Percentiles rank a stretch among this genome's conserved stretches.
These are phyloP conservation scores for Ceratocystis colombiana DNA, from an alignment of 2,329 filamentous ascomycete species.

Conservation along the genomic window DNA sequence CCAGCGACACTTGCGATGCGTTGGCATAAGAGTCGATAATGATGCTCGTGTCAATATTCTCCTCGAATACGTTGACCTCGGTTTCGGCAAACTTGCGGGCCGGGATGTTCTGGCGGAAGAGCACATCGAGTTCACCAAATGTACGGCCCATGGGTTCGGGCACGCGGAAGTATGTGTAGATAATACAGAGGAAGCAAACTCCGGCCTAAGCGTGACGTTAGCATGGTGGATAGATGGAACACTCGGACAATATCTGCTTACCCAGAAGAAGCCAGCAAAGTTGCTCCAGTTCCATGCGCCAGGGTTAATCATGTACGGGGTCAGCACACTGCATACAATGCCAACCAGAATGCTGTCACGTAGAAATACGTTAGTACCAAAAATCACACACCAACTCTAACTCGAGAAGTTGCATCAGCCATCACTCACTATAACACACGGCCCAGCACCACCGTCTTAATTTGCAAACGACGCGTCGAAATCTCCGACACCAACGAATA, in stretches of 20 bases:
- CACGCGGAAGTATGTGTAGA: conserved; percentile 44
- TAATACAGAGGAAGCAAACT: conserved; percentile 37
- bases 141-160: conserved; percentile 45
- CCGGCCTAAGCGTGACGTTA: conserved; percentile 31
- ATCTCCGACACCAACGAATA: conserved; percentile 82
- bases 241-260: conserved; percentile 31
- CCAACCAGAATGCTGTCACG: conserved; percentile 58
- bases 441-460: conserved; percentile 83
- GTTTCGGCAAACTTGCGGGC: conserved; percentile 34
- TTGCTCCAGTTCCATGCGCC: conserved; percentile 80
- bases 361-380: conserved; percentile 14
- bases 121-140: conserved; percentile 38
- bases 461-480: conserved; percentile 70
- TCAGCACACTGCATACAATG: conserved; percentile 72
- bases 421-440: conserved; percentile 58
- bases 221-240: background rate
- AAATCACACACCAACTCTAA: background rate
- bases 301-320: conserved; percentile 89
- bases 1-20: conserved; percentile 23
- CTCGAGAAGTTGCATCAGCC: background rate
- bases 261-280: conserved; percentile 80
- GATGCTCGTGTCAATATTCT: conserved; percentile 25
- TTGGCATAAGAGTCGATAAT: conserved; percentile 24
- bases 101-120: conserved; percentile 35
- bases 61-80: conserved; percentile 26